phyloP scores from a whole-genome alignment of 2,329 filamentous ascomycete species.

The Raffaelea albimanens region DNA sequence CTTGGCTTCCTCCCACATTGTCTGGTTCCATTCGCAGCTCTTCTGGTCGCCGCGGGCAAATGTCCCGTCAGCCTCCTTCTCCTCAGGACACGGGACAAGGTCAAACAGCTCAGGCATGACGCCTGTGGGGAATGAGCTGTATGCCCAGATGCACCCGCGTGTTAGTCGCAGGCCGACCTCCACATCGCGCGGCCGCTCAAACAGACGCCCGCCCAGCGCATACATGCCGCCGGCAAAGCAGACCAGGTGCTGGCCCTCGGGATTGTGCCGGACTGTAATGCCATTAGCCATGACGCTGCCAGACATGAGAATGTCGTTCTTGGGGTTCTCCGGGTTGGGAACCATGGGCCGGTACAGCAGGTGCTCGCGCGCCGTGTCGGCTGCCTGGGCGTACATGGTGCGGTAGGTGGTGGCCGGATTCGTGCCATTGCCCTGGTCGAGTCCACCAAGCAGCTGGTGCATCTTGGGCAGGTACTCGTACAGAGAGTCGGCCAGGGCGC shows the following conservation, averaged over 20 bases:
- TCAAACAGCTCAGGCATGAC: slow-evolving; percentile 50
- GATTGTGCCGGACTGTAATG: slow-evolving; percentile 15
- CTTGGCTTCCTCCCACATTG: slow-evolving; percentile 20
- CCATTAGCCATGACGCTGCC: slow-evolving; percentile 26
- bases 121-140: slow-evolving; percentile 41
- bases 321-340: slow-evolving; percentile 21
- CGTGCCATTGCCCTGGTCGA: no score
- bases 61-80: not conserved
- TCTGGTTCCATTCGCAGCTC: slow-evolving; percentile 25
- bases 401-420: no score
- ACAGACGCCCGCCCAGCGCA: slow-evolving; percentile 33
- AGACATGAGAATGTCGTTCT: slow-evolving; percentile 52
- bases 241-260: slow-evolving; percentile 31
- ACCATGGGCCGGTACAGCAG: slow-evolving; percentile 64
- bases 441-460: slow-evolving; percentile 57
- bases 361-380: slow-evolving; percentile 49
- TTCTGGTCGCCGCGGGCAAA: not conserved
- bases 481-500: slow-evolving; percentile 43
- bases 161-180: slow-evolving; percentile 37
- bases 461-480: slow-evolving; percentile 55
- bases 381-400: slow-evolving; percentile 51
- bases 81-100: slow-evolving; percentile 30
- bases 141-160: slow-evolving; percentile 50
- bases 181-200: slow-evolving; percentile 35
- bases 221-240: slow-evolving; percentile 43